Conservation (phyloP, 2,329 filamentous ascomycete species). For the Aspergillus uvarum region DNA sequence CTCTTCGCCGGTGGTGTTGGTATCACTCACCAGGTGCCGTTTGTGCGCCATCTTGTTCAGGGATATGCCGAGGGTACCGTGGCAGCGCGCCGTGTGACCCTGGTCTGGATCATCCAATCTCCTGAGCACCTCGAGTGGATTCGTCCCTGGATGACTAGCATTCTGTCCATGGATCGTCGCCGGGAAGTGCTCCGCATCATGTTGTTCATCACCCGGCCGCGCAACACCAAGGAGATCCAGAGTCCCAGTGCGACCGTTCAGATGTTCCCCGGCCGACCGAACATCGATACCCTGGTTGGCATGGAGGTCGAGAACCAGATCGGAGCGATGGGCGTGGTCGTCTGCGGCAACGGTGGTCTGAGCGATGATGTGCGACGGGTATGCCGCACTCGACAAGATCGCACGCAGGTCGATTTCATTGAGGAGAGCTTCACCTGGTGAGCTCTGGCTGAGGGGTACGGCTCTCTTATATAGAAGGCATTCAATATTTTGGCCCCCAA, state of each 20-base stretch:
- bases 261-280: conserved; percentile 88
- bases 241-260: conserved; percentile 77
- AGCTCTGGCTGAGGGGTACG: not conserved
- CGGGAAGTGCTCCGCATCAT: conserved; percentile 81
- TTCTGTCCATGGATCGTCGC: conserved; percentile 76
- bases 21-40: conserved; percentile 92
- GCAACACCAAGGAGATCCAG: conserved; percentile 76
- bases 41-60: conserved; percentile 73
- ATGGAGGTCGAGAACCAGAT: conserved; percentile 79
- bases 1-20: conserved; percentile 91
- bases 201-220: conserved; percentile 85
- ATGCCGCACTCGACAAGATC: conserved; percentile 62
- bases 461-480: not conserved
- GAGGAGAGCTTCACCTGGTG: conserved; percentile 70
- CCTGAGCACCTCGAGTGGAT: conserved; percentile 92
- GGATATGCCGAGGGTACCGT: conserved; percentile 69
- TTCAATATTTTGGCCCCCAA: not conserved
- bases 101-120: conserved; percentile 91
- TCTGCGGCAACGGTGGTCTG: conserved; percentile 73
- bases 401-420: conserved; percentile 68
- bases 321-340: conserved; percentile 84
- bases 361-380: conserved; percentile 73
- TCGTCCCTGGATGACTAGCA: conserved; percentile 75
- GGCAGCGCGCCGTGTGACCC: conserved; percentile 75
- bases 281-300: conserved; percentile 73